Base-by-base conservation (phyloP, 768 basidiomycete genomes). In the Naganishia friedmannii region DNA sequence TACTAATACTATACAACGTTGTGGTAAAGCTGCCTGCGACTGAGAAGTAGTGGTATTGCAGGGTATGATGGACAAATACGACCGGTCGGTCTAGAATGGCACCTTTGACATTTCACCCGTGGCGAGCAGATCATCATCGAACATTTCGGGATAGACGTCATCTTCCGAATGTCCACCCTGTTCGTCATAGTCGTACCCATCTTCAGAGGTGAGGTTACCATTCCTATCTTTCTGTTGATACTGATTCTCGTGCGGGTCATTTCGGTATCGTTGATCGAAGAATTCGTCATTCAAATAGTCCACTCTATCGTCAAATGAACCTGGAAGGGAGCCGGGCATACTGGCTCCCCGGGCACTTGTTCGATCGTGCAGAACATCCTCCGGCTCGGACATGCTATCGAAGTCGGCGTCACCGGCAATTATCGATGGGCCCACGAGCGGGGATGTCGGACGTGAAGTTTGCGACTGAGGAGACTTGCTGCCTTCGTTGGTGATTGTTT, bases 121-220 rank as follows among this genome's bases (percentile, higher is more conserved):
- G 39, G 89, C 90, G 68, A 90, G 80, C 72, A 92, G 79, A 78
- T 91, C 90, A 75, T 91, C 90, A 73, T 92, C 89, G 70, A 91
- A 88, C 17, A 86, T 87, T 69, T 88, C 87, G 32, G 71, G 73
- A 73, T 90, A 89, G 28, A 85, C 88, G 67, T 86, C 87, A 65
- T 88, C 87, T 29, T 63, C 60, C 0, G 70, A 74, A 15, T 74
- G 76, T 1, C 73, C 73, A 63, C 86, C 86, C 29, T 86, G 86
- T 53, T 86, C 85, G 67, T 69, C 74, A 17, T 70, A n/a, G 23
- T 56, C 48, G 56, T 63, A 51, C 12, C 15, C 60, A 28, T 42
- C 60, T 12, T 63, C 39, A 19, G 60, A 26, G 13, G 39, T 63
- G 7, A 12, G 39, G 19, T 63, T 42, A 19, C n/a, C 60, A 3